A percentile compares a stretch with the other conserved stretches of the same genome.
phyloP scores from a whole-genome alignment of 2,329 filamentous ascomycete genomes.

The Niveomyces coronatus region DNA sequence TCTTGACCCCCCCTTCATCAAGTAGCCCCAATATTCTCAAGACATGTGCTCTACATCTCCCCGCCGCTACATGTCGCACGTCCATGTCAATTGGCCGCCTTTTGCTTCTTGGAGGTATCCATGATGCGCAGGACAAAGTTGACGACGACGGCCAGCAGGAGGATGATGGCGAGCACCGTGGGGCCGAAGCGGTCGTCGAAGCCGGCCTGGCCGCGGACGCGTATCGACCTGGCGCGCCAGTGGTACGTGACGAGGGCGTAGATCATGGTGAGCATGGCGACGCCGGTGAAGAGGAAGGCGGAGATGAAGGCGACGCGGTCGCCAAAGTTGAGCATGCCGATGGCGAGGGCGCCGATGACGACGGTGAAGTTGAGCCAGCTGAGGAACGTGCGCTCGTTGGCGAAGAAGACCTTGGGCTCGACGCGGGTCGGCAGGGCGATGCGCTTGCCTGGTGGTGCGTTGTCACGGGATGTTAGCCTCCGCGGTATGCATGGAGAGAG shows the following conservation, averaged over 20 bases:
- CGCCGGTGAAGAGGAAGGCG: constrained; percentile 84
- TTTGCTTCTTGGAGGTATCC: constrained; percentile 30
- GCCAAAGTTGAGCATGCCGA: constrained; percentile 97
- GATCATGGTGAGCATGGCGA: constrained; percentile 90
- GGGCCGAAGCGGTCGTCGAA: constrained; percentile 96
- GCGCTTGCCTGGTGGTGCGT: constrained; percentile 64
- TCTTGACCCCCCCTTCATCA: too few relatives aligned
- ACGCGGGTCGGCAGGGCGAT: constrained; percentile 96
- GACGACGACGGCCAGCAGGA: constrained; percentile 82
- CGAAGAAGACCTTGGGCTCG: constrained; percentile 99
- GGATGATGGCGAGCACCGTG: constrained; percentile 75
- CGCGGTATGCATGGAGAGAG: neutral
- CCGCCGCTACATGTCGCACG: too few relatives aligned
- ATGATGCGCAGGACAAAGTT: constrained; percentile 81
- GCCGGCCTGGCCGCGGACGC: constrained; percentile 81
- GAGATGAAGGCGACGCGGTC: constrained; percentile 90
- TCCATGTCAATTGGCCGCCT: constrained; percentile 13
- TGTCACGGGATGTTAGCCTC: constrained; percentile 7
- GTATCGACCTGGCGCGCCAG: constrained; percentile 90
- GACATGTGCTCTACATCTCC: too few relatives aligned
- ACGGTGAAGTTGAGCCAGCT: constrained; percentile 99
- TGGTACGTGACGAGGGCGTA: constrained; percentile 95
- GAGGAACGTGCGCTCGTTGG: constrained; percentile 97
- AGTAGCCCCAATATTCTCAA: too few relatives aligned
- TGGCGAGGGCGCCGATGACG: constrained; percentile 89